Evolutionary conservation across 2,329 filamentous ascomycete species (phyloP).

Genomic region (Alternaria gaisen): DNA sequence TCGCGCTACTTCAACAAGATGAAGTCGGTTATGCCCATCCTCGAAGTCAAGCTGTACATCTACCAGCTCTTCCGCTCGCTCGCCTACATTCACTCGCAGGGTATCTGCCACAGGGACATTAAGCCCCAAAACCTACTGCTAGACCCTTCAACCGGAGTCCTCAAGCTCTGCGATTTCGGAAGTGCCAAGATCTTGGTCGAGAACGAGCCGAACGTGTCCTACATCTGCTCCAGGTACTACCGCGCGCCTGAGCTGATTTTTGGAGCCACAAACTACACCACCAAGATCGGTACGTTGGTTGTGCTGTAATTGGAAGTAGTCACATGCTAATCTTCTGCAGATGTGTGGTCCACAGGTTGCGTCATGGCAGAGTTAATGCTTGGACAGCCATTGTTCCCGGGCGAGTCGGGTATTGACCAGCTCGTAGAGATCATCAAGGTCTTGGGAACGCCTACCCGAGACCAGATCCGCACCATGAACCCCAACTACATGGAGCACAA

Average conservation of each 20-base stretch:
- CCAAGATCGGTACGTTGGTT: slow-evolving; percentile 87
- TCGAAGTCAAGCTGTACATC: slow-evolving; percentile 99
- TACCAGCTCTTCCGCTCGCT: slow-evolving; percentile 99
- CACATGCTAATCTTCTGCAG: slow-evolving; percentile 59
- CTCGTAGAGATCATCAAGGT: slow-evolving; percentile 99
- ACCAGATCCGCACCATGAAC: slow-evolving; percentile 99
- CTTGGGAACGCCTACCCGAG: slow-evolving; percentile 91
- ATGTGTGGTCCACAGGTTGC: slow-evolving; percentile 99
- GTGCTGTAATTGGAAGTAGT: slow-evolving; percentile 10
- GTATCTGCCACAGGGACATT: slow-evolving; percentile 98
- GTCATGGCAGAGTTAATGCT: slow-evolving; percentile 99
- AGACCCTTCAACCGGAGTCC: slow-evolving; percentile 86
- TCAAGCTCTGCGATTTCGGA: slow-evolving; percentile 98
- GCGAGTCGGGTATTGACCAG: slow-evolving; percentile 98
- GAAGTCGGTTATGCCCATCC: slow-evolving; percentile 99
- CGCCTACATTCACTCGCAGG: slow-evolving; percentile 98
- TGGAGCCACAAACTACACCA: slow-evolving; percentile 98
- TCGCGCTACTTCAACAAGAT: slow-evolving; percentile 99
- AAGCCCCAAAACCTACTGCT: slow-evolving; percentile 98
- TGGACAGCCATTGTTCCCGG: slow-evolving; percentile 95
- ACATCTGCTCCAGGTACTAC: slow-evolving; percentile 99
- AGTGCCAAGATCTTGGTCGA: slow-evolving; percentile 98
- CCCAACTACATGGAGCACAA: slow-evolving; percentile 99
- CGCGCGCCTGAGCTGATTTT: slow-evolving; percentile 98
- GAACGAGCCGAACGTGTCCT: slow-evolving; percentile 98